Percentiles rank a stretch among this genome's conserved stretches.
Conservation (phyloP, 495 filamentous ascomycete genomes). For the Sporormia fimetaria region DNA sequence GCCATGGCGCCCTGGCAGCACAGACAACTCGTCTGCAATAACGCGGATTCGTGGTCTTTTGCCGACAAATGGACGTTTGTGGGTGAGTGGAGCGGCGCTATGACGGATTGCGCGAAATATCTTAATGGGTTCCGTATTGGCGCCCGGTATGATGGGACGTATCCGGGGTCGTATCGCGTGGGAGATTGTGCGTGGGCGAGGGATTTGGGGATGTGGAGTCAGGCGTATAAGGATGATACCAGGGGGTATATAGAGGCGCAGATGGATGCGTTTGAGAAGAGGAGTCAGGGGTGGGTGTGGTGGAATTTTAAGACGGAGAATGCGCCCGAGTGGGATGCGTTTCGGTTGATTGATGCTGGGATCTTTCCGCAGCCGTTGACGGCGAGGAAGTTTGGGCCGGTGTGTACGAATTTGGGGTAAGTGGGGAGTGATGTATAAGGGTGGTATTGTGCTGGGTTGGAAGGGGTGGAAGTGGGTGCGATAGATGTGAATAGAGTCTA, state of each 20-base stretch:
- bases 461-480: no score
- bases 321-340: constrained; percentile 40
- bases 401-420: no score
- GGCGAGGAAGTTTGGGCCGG: constrained; percentile 26
- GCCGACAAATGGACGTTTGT: constrained; percentile 39
- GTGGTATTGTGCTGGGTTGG: no score
- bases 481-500: no score
- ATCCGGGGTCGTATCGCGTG: constrained; percentile 29
- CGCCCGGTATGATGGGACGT: constrained; percentile 49
- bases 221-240: constrained; percentile 32
- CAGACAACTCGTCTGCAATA: constrained; percentile 36
- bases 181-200: constrained; percentile 36
- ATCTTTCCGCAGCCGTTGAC: constrained; percentile 39
- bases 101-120: constrained; percentile 66
- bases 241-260: constrained; percentile 39
- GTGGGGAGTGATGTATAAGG: no score
- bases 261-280: constrained; percentile 34
- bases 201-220: constrained; percentile 30
- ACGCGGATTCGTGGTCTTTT: constrained; percentile 29
- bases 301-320: constrained; percentile 45
- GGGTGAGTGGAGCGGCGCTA: constrained; percentile 48
- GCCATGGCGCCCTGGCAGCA: constrained; percentile 34
- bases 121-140: constrained; percentile 58
- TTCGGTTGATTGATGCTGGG: constrained; percentile 34
- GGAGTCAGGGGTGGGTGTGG: constrained; percentile 39